Evolutionary conservation across 805 yeast species (phyloP).

Genomic region (Ascoidea tarda): DNA sequence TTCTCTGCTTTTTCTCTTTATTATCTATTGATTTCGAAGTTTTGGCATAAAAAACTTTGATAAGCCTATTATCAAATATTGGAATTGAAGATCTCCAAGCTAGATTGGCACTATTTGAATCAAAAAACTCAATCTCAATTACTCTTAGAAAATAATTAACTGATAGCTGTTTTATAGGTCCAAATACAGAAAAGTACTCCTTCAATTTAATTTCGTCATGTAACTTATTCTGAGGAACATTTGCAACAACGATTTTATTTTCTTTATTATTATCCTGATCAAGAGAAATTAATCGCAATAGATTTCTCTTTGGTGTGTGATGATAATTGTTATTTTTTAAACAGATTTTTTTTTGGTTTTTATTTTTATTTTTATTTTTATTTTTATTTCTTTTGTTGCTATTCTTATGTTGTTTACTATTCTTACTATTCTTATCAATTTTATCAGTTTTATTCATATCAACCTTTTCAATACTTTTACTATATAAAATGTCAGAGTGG

Average conservation of each 20-base stretch:
- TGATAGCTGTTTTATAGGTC: slow-evolving; percentile 18
- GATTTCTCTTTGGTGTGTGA: background rate
- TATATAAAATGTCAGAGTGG: no score
- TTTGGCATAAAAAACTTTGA: slow-evolving; percentile 29
- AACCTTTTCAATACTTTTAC: no score
- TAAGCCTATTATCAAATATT: slow-evolving; percentile 32
- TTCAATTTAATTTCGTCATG: slow-evolving; percentile 17
- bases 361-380: no score
- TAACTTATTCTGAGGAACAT: slow-evolving; percentile 27
- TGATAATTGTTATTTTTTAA: no score
- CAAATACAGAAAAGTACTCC: slow-evolving; percentile 27
- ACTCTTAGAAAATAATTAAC: slow-evolving; percentile 15
- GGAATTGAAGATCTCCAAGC: slow-evolving; percentile 31
- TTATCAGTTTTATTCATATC: no score
- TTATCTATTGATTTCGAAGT: background rate
- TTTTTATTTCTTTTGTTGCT: no score
- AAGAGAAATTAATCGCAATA: slow-evolving; percentile 3
- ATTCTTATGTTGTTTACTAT: no score
- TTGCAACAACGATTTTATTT: slow-evolving; percentile 22
- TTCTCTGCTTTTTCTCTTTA: no score
- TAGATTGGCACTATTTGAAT: slow-evolving; percentile 22
- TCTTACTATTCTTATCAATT: no score
- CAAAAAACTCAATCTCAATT: slow-evolving; percentile 25
- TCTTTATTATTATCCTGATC: slow-evolving; percentile 7
- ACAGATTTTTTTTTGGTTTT: no score